Evolutionary conservation across 164 flowering plant genomes (phyloP).

Genomic region (Vitis cinerea): DNA sequence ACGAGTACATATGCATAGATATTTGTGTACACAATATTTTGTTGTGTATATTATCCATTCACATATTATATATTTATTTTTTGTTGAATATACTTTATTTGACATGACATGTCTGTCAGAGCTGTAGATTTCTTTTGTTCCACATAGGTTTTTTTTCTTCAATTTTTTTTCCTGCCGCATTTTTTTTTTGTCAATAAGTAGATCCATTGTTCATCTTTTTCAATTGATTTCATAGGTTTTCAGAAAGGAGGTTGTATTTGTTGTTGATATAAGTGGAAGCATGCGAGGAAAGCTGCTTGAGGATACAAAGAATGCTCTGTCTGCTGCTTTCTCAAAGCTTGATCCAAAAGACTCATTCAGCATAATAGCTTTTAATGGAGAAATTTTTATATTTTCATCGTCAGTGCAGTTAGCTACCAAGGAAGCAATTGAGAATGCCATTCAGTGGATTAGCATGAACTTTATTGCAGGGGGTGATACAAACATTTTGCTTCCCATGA

Average conservation of each 20-base stretch:
- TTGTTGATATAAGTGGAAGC: constrained; percentile 90
- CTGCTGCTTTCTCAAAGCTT: constrained; percentile 56
- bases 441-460: constrained; percentile 61
- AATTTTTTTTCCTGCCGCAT: neutral
- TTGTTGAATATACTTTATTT: neutral
- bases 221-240: constrained; percentile 49
- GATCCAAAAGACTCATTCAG: constrained; percentile 63
- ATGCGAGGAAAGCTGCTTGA: constrained; percentile 80
- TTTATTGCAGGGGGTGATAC: constrained; percentile 75
- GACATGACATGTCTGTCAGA: neutral
- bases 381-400: constrained; percentile 56
- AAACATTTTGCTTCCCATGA: constrained; percentile 66
- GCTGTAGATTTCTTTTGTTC: neutral
- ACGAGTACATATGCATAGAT: no score
- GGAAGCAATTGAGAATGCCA: constrained; percentile 60
- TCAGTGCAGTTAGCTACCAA: constrained; percentile 65
- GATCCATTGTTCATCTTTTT: constrained; percentile 5
- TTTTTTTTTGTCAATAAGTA: neutral
- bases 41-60: no score
- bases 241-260: constrained; percentile 70
- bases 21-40: no score
- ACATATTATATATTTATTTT: no score
- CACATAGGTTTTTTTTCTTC: neutral
- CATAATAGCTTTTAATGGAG: constrained; percentile 79
- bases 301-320: constrained; percentile 52